Evolutionary conservation across 2,329 filamentous ascomycete genomes (phyloP).

Genomic region (Neonectria magnoliae): DNA sequence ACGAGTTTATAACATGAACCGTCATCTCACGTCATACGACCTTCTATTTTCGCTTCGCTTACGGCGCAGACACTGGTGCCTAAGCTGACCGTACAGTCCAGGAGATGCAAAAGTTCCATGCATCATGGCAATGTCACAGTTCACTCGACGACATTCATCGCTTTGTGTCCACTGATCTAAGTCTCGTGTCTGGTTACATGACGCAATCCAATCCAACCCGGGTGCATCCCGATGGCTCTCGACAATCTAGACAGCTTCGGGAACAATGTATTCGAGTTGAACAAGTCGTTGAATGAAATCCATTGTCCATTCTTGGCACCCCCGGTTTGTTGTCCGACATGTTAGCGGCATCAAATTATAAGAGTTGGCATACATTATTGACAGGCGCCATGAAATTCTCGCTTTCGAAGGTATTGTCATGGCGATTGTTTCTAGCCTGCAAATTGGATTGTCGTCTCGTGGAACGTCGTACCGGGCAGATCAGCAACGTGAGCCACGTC

Average conservation of each 20-base stretch:
- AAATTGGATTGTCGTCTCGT: background rate
- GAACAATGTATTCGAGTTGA: background rate
- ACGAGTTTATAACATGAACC: background rate
- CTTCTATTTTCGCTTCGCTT: background rate
- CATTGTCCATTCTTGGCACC: slow-evolving; percentile 8
- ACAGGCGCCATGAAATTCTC: background rate
- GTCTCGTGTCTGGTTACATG: background rate
- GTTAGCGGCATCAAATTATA: background rate
- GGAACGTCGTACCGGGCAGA: background rate
- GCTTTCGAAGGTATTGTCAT: background rate
- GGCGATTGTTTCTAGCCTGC: background rate
- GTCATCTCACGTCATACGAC: background rate
- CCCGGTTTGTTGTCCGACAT: background rate
- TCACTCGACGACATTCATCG: too few species aligned
- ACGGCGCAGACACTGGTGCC: background rate
- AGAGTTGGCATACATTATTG: background rate
- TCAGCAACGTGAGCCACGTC: background rate
- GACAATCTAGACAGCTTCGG: background rate
- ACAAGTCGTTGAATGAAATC: background rate
- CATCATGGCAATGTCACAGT: background rate
- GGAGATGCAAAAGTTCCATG: background rate
- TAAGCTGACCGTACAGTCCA: background rate
- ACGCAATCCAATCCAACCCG: background rate
- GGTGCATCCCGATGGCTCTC: background rate
- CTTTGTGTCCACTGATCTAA: too few species aligned